phyloP scores from a whole-genome alignment of 768 basidiomycete species.

The Infundibulicybe gibba region DNA sequence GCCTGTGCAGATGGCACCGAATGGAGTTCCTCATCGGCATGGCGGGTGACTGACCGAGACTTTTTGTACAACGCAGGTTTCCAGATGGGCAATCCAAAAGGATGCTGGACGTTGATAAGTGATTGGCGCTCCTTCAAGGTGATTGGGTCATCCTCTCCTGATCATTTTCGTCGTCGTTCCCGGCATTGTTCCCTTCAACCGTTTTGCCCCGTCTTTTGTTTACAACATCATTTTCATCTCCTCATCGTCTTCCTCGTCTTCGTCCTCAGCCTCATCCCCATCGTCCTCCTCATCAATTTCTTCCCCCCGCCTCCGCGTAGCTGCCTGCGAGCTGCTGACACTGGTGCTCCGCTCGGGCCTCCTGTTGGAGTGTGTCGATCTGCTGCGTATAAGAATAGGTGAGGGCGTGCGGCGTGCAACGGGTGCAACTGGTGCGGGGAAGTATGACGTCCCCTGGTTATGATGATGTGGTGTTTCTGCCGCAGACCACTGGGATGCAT shows the following conservation, averaged over 20 bases:
- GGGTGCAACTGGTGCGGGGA: conserved; percentile 40
- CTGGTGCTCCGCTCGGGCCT: conserved; percentile 56
- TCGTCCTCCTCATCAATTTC: conserved; percentile 54
- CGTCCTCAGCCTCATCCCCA: conserved; percentile 29
- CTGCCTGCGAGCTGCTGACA: conserved; percentile 51
- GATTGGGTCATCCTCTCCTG: conserved; percentile 74
- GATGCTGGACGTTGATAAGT: conserved; percentile 98
- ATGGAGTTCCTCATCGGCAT: conserved; percentile 94
- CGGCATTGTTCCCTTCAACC: conserved; percentile 31
- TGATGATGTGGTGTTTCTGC: conserved; percentile 61
- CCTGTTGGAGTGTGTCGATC: conserved; percentile 49
- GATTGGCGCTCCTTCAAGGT: conserved; percentile 96
- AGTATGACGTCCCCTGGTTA: conserved; percentile 68
- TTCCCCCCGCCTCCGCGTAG: conserved; percentile 39
- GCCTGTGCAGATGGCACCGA: conserved; percentile 89
- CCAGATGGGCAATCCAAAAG: conserved; percentile 99
- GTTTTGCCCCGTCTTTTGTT: conserved; percentile 39
- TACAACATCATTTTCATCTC: conserved; percentile 11
- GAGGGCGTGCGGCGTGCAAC: conserved; percentile 35
- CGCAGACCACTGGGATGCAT: conserved; percentile 56
- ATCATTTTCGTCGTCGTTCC: conserved; percentile 31
- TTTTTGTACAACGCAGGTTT: conserved; percentile 99
- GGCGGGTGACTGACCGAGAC: conserved; percentile 90
- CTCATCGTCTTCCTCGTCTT: conserved; percentile 30
- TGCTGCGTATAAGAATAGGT: conserved; percentile 42